Evolutionary conservation across 192 early-diverging fungal genomes (phyloP), one percentile per base, ranked within the genome.

Genomic region (Funneliformis geosporum): DNA sequence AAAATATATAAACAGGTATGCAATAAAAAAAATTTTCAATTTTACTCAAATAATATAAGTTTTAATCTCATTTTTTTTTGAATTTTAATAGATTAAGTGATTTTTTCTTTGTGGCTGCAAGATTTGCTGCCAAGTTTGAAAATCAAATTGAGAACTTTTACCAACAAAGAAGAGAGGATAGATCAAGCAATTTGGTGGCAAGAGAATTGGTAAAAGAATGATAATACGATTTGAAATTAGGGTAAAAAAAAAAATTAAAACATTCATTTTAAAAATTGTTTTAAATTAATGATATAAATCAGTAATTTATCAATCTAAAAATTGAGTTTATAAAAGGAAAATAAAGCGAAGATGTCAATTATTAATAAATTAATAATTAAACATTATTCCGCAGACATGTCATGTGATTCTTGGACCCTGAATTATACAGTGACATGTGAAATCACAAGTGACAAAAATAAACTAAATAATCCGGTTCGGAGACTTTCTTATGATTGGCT

Each of bases 21-120:
- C 65, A 40, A n/a, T 2, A n/a, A 50, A 14, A 60, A 11, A 10
- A 21, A 25, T 18, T 61, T 76, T 46, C 55, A 14, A 50, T 18
- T 46, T 38, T 33, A 33, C 33, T 33, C 33, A 33, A 33, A 33
- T 33, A 2, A 33, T 33, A 33, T 33, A 33, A 39, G 11, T 55
- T 14, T 39, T 47, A n/a, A 44, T 43, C 14, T 16, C n/a, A 23
- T 27, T 28, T 50, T 60, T 16, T 67, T 46, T 23, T 0, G 0
- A 50, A 55, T 55, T n/a, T 25, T 28, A 55, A 11, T 81, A 86
- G 85, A 10, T 86, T 98, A 76, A 95, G 94, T 83, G 97, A 98
- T 76, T 98, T 92, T 75, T 77, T 98, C 64, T 98, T 98, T 84
- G 93, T 90, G 23, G 96, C 96, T 10, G 96, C 95, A 0, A 85